Percentiles rank a stretch among this genome's conserved stretches.
phyloP scores from a whole-genome alignment of 2,329 filamentous ascomycete genomes.

The Trichoderma sp. region DNA sequence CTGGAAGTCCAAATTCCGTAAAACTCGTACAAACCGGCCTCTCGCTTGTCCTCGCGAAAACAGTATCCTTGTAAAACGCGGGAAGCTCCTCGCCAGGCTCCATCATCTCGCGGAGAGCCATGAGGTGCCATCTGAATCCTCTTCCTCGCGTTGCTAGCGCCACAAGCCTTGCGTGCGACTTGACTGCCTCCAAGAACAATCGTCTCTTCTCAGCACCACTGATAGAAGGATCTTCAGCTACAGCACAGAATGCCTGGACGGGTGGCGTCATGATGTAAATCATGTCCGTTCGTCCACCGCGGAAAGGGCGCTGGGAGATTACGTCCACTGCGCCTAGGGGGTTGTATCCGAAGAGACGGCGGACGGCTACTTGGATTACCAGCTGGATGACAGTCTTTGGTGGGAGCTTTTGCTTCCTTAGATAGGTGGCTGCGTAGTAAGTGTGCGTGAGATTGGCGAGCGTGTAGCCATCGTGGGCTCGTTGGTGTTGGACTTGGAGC shows the following conservation, averaged over 20 bases:
- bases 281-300: conserved; percentile 16
- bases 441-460: conserved; percentile 3
- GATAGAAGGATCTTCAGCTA: neutral
- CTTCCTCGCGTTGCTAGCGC: neutral
- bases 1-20: conserved; percentile 5
- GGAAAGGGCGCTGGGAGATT: conserved; percentile 12
- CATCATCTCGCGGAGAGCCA: conserved; percentile 8
- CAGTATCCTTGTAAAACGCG: neutral
- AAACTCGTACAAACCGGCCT: conserved; percentile 1
- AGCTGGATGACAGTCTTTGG: conserved; percentile 9
- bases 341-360: conserved; percentile 8
- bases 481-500: neutral
- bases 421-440: neutral
- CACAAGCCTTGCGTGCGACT: neutral
- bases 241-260: conserved; percentile 2
- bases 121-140: conserved; percentile 13
- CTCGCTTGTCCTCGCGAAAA: neutral
- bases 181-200: conserved; percentile 1
- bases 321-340: conserved; percentile 12
- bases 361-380: neutral
- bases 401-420: neutral
- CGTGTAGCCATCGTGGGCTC: neutral
- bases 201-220: neutral
- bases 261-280: conserved; percentile 7
- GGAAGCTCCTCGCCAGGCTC: conserved; percentile 1